Conservation (phyloP, 2,329 filamentous ascomycete genomes). For the Botrytis tulipae region DNA sequence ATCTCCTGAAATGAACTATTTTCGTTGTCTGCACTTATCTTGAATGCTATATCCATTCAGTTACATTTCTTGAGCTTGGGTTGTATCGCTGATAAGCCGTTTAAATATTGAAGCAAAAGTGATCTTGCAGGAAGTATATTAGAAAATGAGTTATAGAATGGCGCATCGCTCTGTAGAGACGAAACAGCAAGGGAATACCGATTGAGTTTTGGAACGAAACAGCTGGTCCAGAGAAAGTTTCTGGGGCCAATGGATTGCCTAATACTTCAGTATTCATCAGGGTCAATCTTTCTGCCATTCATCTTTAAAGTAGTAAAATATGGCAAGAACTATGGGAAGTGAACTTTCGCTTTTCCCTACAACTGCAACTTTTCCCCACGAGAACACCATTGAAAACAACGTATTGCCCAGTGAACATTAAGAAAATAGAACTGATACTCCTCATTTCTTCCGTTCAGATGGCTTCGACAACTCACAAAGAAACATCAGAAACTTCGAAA, state of each 20-base stretch:
- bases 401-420: background rate
- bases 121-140: background rate
- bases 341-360: background rate
- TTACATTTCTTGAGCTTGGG: background rate
- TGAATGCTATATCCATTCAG: background rate
- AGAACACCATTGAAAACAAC: background rate
- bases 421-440: background rate
- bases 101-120: background rate
- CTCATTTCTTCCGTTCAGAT: background rate
- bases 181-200: background rate
- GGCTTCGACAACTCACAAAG: background rate
- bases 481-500: background rate
- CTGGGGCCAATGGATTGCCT: background rate
- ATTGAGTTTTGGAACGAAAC: background rate
- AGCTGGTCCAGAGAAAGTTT: too few relatives aligned
- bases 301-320: background rate
- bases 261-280: background rate
- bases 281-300: background rate
- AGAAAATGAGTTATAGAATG: background rate
- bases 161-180: background rate
- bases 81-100: background rate
- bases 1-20: background rate
- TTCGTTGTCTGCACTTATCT: background rate
- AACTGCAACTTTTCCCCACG: background rate
- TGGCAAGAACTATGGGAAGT: slow-evolving; percentile 9